Evolutionary conservation across 2,329 filamentous ascomycete species (phyloP), one percentile per base, ranked within the genome.

Genomic region (Cordyceps cicadae): DNA sequence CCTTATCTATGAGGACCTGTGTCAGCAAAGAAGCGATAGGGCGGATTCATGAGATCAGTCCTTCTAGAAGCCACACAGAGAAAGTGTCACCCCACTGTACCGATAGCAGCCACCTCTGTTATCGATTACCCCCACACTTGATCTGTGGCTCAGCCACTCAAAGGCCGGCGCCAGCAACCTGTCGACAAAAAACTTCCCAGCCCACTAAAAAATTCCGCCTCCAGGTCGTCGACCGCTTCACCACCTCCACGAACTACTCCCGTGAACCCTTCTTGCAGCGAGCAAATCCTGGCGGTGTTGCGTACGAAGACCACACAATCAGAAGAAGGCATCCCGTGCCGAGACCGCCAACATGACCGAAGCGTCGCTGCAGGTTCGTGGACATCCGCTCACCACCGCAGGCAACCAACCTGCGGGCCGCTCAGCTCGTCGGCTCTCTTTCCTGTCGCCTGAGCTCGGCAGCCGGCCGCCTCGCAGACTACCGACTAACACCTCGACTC

Each of bases 341-440:
- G 32, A 54, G 26, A 41, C 12, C 17, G n/a, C 60, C 61, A 70
- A 61, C 51, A 79, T 79, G 77, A 73, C 72, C 64, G 76, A 79
- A 58, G 71, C 75, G 60, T 75, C 76, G 65, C 70, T 80, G 66
- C 76, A 79, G 75, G 77, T 79, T 72, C 66, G 76, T 77, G 65
- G 53, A 61, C 62, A 65, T 58, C 59, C 63, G 48, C 61, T 69
- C 54, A 65, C 67, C 53, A 62, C 63, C 57, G 24, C 56, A 59
- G 37, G 37, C 48, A 51, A 24, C 48, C 34, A 50, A 26, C 21
- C 34, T 52, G 37, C n/a, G 26, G 46, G 56, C 56, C 56, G 48
- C 55, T 34, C 46, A 45, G 55, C 46, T 43, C 37, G n/a, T 32
- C 3, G 34, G 19, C 11, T 43, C 34, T 50, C 12, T 58, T 59